A percentile compares a stretch with the other conserved stretches of the same genome.
Evolutionary conservation across 352 stramenopile species (phyloP).

Genomic region (Pythium biforme): DNA sequence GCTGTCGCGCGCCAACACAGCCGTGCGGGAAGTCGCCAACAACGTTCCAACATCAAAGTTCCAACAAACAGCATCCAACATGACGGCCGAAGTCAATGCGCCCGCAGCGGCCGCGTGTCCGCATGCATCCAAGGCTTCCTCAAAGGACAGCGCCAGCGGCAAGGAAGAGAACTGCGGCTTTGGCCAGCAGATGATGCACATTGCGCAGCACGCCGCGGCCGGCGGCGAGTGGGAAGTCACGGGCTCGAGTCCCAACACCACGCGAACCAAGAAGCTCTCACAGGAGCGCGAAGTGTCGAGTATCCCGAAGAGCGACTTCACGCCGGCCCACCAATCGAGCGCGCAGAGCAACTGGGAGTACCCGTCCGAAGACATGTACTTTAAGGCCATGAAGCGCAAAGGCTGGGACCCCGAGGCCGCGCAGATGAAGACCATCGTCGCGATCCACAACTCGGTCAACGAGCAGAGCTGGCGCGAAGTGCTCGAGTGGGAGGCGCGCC

Average conservation of each 20-base stretch:
- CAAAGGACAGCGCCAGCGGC: conserved; percentile 16
- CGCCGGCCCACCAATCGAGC: conserved; percentile 57
- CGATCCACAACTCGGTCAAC: conserved; percentile 98
- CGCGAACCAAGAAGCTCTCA: conserved; percentile 40
- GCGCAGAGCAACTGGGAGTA: conserved; percentile 92
- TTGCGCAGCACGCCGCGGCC: conserved; percentile 38
- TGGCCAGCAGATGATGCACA: conserved; percentile 59
- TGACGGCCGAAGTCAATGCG: conserved; percentile 75
- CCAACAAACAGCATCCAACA: conserved; percentile 19
- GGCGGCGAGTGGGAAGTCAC: conserved; percentile 30
- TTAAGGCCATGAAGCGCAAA: conserved; percentile 97
- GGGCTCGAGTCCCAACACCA: conserved; percentile 15
- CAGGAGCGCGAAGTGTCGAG: conserved; percentile 88
- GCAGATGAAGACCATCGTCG: conserved; percentile 95
- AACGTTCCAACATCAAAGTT: not conserved
- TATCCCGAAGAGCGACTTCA: conserved; percentile 94
- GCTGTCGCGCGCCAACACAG: not conserved
- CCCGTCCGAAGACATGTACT: conserved; percentile 97
- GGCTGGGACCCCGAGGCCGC: conserved; percentile 89
- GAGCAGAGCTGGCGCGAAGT: conserved; percentile 95
- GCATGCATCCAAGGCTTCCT: conserved; percentile 23
- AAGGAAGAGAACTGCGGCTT: conserved; percentile 37
- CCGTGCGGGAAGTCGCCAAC: no score
- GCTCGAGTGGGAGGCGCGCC: conserved; percentile 87
- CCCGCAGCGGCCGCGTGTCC: conserved; percentile 48